Base-by-base conservation (phyloP, 306 rosid species). In the Acacia acuminata region DNA sequence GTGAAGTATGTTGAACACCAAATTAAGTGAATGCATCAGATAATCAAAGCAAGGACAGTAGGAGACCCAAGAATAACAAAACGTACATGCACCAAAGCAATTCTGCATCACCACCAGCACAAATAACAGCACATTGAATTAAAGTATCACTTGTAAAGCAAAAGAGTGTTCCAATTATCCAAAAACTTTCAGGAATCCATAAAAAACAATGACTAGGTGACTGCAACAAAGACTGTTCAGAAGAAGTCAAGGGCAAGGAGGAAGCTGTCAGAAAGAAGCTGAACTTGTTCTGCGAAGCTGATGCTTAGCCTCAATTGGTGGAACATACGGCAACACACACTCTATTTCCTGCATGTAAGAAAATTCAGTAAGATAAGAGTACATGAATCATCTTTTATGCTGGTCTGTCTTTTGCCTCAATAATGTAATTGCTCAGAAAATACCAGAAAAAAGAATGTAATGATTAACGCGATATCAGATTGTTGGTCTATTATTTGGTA, bases 201-300 rank as follows among this genome's bases (percentile, higher is more conserved):
- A 19, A 16, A 38, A 51, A 51, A 51, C 58, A n/a, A 51, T 19
- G 19, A 48, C 53, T 48, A 48, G 10, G 1, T 48, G 19, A 48
- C 16, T 4, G 14, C 16, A 51, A 51, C 58, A 17, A 51, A 16
- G 58, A 51, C n/a, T 5, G 16, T 17, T 51, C 20, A 14, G 58
- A 51, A 15, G 58, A 51, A 15, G 58, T 19, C 58, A 17, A 51
- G 0, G 17, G 19, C 58, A 17, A 51, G 58, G 58, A 51, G 58
- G 58, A 51, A 51, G 22, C 17, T 51, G 58, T 22, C 85, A 88
- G 68, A 86, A 76, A 40, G 89, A 76, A 40, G 86, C 83, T 53
- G 89, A 88, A 83, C 89, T 79, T 60, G 91, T 84, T 80, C 91
- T 71, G 75, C 91, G 88, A 79, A 84, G 91, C 82, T 88, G 85